phyloP scores from a whole-genome alignment of 192 early-diverging fungal species.

The Coemansia sp. region DNA sequence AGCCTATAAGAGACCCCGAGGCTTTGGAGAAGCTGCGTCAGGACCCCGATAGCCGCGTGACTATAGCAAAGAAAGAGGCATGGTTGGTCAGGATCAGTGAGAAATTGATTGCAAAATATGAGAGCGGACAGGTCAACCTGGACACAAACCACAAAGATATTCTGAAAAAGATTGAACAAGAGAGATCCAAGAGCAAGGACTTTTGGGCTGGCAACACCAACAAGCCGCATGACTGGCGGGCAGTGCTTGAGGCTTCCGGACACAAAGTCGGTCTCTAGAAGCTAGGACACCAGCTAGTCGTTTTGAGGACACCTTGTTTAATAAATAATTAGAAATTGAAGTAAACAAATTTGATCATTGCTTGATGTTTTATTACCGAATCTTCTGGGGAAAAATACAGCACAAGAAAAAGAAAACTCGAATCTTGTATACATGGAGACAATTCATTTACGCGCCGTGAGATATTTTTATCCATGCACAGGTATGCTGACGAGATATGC shows the following conservation, averaged over 20 bases:
- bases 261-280: slow-evolving; percentile 19
- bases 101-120: slow-evolving; percentile 11
- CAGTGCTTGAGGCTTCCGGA: slow-evolving; percentile 24
- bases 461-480: too few species aligned
- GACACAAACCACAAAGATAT: slow-evolving; percentile 15
- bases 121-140: slow-evolving; percentile 10
- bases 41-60: slow-evolving; percentile 29
- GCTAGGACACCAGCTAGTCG: too few species aligned
- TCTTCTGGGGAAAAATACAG: too few species aligned
- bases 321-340: neutral
- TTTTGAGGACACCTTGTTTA: neutral
- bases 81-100: slow-evolving; percentile 26
- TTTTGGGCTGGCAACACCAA: slow-evolving; percentile 53
- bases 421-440: too few species aligned
- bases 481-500: too few species aligned
- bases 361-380: too few species aligned
- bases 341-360: neutral
- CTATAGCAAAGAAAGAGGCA: slow-evolving; percentile 11
- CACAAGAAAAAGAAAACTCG: too few species aligned
- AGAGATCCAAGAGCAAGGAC: slow-evolving; percentile 38
- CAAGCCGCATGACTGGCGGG: slow-evolving; percentile 48
- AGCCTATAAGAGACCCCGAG: slow-evolving; percentile 22
- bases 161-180: slow-evolving; percentile 18
- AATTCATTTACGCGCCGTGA: too few species aligned
- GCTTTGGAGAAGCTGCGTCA: slow-evolving; percentile 17